These are phyloP conservation scores for Ogataea siamensis DNA, from an alignment of 805 yeast genomes.

Conservation along the genomic window DNA sequence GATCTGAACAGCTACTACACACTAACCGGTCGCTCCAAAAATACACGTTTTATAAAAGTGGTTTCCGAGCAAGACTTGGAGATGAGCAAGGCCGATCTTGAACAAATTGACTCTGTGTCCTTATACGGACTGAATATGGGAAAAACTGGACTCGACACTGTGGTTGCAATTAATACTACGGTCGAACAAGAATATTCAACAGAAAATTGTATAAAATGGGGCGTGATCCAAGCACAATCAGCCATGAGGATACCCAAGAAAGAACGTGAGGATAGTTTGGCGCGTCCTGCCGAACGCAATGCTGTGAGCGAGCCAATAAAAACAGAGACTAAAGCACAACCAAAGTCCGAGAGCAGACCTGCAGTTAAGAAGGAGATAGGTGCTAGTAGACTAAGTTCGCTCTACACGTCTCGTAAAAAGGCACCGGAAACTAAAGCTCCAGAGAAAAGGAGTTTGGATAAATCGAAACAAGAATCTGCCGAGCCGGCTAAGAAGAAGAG, in stretches of 20 bases:
- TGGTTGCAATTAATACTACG: constrained; percentile 19
- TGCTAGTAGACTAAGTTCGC: constrained; percentile 8
- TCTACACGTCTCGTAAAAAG: constrained; percentile 14
- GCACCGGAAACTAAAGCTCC: neutral
- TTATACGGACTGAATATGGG: constrained; percentile 26
- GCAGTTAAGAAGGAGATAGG: constrained; percentile 3
- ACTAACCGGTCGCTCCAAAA: constrained; percentile 18
- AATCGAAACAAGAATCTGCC: constrained; percentile 6
- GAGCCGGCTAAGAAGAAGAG: constrained; percentile 21
- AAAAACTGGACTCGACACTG: constrained; percentile 19
- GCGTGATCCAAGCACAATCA: constrained; percentile 23
- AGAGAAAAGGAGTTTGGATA: constrained; percentile 6
- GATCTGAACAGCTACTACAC: constrained; percentile 16
- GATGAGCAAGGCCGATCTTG: constrained; percentile 17
- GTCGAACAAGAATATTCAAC: constrained; percentile 14
- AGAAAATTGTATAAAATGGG: constrained; percentile 27
- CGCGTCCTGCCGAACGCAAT: constrained; percentile 21
- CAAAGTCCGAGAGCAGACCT: constrained; percentile 6
- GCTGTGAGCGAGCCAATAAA: constrained; percentile 19
- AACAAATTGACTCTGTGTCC: constrained; percentile 18
- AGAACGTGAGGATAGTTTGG: constrained; percentile 2
- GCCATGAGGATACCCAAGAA: constrained; percentile 9
- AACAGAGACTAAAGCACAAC: constrained; percentile 2
- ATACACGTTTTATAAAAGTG: constrained; percentile 15
- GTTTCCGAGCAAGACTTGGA: constrained; percentile 15